Base-by-base conservation (phyloP, 73 alveolate genomes). In the Paramecium primaurelia region DNA sequence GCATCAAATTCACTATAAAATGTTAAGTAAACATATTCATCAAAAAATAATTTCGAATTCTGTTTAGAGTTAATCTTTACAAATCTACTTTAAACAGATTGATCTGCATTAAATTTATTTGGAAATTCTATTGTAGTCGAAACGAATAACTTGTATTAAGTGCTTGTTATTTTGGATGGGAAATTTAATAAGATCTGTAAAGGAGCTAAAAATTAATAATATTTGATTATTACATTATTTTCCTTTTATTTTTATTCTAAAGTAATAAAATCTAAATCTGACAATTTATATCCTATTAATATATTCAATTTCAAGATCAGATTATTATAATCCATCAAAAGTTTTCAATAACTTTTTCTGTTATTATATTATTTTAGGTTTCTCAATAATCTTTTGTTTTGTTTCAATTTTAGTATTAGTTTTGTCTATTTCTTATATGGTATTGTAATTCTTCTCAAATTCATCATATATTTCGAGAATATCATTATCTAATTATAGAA, bases 1-100 rank as follows among this genome's bases (percentile, higher is more conserved):
- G 77, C 77, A 71, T 71, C 86, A 30, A 71, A 71, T 34, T 71
- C 86, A 32, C 86, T 30, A 37, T 71, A 71, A 34, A 71, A 34
- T 8, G 86, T 71, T 37, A 71, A 12, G 20, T 71, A 71, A 8
- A 71, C 59, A 37, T 34, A 71, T 22, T 71, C 59, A 34, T 71
- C 86, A 12, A 25, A 71, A 71, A 71, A 71, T 8, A 71, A 71
- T 37, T 37, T 37, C 7, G 59, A 30, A 14, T 71, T 37, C 16
- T 59, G 25, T 37, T 71, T 71, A 71, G 86, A 71, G 11, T 71
- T 49, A 2, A 71, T 7, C 58, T 71, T 71, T 18, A 37, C 86
- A 71, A 71, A 71, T 71, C 58, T 71, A 71, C 86, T 71, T 30
- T 71, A 30, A 14, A 71, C 34, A 8, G 58, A 7, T 22, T 71